Conservation (phyloP, 805 yeast species). For the Metschnikowia orientalis region DNA sequence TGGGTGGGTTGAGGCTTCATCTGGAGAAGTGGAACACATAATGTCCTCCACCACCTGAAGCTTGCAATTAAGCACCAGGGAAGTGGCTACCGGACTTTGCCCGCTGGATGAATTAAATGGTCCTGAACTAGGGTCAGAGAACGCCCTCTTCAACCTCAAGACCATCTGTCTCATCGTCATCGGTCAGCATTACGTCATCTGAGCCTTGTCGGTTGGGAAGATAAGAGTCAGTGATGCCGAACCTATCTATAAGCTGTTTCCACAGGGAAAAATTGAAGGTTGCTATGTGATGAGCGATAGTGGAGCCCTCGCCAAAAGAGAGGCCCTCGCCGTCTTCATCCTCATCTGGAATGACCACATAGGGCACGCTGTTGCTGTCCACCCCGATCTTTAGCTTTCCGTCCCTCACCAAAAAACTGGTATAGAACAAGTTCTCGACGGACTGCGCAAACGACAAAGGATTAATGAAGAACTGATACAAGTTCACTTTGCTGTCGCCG, state of each 20-base stretch:
- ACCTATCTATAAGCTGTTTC: conserved; percentile 50
- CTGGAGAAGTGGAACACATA: conserved; percentile 9
- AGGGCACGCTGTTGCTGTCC: conserved; percentile 46
- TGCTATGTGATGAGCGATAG: conserved; percentile 58
- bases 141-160: no score
- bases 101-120: no score
- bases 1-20: conserved; percentile 43
- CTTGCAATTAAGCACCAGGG: no score
- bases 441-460: conserved; percentile 74
- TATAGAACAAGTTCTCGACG: conserved; percentile 78
- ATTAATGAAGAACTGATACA: conserved; percentile 66
- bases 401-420: conserved; percentile 76
- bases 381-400: conserved; percentile 52
- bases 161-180: no score
- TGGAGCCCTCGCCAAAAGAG: conserved; percentile 1
- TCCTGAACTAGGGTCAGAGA: no score
- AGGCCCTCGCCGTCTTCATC: conserved; percentile 11
- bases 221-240: conserved; percentile 52
- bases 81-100: no score
- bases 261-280: conserved; percentile 66
- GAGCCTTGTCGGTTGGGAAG: conserved; percentile 38
- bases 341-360: conserved; percentile 34
- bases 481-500: conserved; percentile 41
- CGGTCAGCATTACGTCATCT: conserved; percentile 12
- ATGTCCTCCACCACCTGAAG: no score